A percentile compares a stretch with the other conserved stretches of the same genome.
Conservation (phyloP, 2,329 filamentous ascomycete species). For the Diplodia corticola region DNA sequence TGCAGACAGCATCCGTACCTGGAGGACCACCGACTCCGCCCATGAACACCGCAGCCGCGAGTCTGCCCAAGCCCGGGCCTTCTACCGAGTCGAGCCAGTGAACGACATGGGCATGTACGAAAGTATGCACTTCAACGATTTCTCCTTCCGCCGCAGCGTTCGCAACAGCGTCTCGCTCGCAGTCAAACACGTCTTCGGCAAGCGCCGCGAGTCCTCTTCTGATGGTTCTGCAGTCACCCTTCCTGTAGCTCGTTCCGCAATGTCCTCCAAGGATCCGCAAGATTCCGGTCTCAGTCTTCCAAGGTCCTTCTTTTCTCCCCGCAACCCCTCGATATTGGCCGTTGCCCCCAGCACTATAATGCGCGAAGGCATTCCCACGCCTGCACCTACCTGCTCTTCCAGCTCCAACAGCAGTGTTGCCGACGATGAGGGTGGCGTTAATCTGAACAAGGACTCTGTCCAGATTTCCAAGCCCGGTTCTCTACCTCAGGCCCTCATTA, state of each 20-base stretch:
- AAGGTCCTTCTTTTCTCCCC: constrained; percentile 8
- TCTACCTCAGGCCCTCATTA: constrained; percentile 21
- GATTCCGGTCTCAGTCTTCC: constrained; percentile 21
- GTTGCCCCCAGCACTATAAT: neutral
- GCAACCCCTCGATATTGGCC: neutral
- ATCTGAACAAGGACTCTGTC: constrained; percentile 59
- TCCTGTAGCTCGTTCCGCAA: constrained; percentile 9
- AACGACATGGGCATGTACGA: constrained; percentile 8
- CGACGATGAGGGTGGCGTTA: constrained; percentile 47
- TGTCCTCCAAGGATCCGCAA: constrained; percentile 13
- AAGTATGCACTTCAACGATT: constrained; percentile 10
- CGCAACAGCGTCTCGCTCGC: constrained; percentile 13
- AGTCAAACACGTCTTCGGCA: constrained; percentile 16
- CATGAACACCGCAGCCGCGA: neutral
- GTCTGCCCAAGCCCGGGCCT: constrained; percentile 7
- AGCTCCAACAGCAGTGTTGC: neutral
- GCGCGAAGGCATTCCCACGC: neutral
- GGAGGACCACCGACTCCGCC: constrained; percentile 18
- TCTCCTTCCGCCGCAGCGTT: neutral
- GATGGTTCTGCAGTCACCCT: constrained; percentile 38
- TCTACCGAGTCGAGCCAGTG: constrained; percentile 14
- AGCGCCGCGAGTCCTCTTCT: constrained; percentile 32
- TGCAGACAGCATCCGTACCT: constrained; percentile 5
- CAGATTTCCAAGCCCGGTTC: constrained; percentile 47
- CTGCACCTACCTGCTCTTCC: neutral